These are phyloP conservation scores for Chlamydomonas schloesseri DNA, from an alignment of 139 green algal species.

Conservation along the genomic window DNA sequence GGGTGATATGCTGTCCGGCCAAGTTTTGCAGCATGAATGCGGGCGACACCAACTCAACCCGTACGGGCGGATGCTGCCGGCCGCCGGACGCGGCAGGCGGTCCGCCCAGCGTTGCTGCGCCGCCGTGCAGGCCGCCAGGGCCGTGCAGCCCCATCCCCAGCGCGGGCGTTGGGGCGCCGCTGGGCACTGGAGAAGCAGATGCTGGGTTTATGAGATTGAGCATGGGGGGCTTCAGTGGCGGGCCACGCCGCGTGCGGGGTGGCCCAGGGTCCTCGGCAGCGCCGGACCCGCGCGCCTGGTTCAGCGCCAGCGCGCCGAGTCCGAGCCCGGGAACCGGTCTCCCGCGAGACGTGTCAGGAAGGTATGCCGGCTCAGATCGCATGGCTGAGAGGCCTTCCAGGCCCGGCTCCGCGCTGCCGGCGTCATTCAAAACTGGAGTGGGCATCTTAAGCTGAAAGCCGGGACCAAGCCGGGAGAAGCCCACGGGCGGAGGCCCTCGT, in stretches of 20 bases:
- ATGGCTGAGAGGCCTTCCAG: not conserved
- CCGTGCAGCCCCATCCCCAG: not conserved
- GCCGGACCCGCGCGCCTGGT: too few species aligned
- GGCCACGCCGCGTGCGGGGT: not conserved
- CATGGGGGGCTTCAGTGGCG: slow-evolving; percentile 31
- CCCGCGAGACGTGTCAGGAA: not conserved
- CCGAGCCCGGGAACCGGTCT: not conserved
- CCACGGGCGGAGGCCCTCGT: not conserved
- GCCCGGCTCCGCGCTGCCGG: not conserved
- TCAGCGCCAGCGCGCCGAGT: not conserved
- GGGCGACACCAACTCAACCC: slow-evolving; percentile 24
- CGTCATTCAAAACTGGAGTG: not conserved
- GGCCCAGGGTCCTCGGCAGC: not conserved
- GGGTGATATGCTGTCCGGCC: too few species aligned
- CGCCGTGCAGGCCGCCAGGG: too few species aligned
- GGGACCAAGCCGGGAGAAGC: not conserved
- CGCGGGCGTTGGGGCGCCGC: not conserved
- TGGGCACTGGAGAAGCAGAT: slow-evolving; percentile 11
- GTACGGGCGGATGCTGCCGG: not conserved
- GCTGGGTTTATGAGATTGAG: slow-evolving; percentile 20
- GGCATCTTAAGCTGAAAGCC: slow-evolving; percentile 33
- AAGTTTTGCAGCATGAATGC: not conserved
- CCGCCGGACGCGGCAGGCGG: not conserved
- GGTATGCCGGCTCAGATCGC: slow-evolving; percentile 13
- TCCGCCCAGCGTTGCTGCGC: not conserved